Conservation (phyloP, 2,329 filamentous ascomycete genomes). For the Penicillium glabrum region DNA sequence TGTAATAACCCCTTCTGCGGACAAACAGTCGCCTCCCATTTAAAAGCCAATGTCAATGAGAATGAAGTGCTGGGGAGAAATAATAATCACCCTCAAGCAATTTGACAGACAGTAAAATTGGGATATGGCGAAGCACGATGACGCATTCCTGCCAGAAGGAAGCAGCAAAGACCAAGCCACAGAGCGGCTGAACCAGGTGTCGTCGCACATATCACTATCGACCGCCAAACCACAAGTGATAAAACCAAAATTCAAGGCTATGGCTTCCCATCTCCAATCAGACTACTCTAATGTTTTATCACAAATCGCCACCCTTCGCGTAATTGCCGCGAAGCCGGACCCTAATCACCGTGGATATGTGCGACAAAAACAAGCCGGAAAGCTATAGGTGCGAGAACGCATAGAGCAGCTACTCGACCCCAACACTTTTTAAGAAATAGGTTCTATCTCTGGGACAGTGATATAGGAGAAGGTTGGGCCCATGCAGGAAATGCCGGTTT, state of each 20-base stretch:
- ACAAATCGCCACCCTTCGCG: slow-evolving; percentile 55
- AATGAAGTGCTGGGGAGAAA: too few species aligned
- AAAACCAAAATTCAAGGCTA: slow-evolving; percentile 31
- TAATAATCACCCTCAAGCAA: too few species aligned
- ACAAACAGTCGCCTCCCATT: not conserved
- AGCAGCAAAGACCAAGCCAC: slow-evolving; percentile 30
- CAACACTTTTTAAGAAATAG: slow-evolving; percentile 59
- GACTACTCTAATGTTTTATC: slow-evolving; percentile 63
- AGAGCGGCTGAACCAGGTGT: slow-evolving; percentile 50
- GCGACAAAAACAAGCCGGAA: slow-evolving; percentile 64
- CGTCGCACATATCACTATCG: slow-evolving; percentile 39
- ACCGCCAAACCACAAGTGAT: slow-evolving; percentile 25
- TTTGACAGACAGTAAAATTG: too few species aligned
- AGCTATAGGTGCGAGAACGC: slow-evolving; percentile 66
- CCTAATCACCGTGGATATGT: slow-evolving; percentile 57
- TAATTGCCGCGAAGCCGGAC: slow-evolving; percentile 57
- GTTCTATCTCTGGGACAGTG: slow-evolving; percentile 60
- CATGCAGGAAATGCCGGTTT: slow-evolving; percentile 41
- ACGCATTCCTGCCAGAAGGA: not conserved
- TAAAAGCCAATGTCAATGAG: too few species aligned
- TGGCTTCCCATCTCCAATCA: slow-evolving; percentile 48
- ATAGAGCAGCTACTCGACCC: slow-evolving; percentile 60
- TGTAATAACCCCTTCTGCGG: slow-evolving; percentile 9
- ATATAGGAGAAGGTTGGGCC: slow-evolving; percentile 52
- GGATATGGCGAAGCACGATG: slow-evolving; percentile 6